Evolutionary conservation across 495 filamentous ascomycete species (phyloP).

Genomic region (Collariella sp.): DNA sequence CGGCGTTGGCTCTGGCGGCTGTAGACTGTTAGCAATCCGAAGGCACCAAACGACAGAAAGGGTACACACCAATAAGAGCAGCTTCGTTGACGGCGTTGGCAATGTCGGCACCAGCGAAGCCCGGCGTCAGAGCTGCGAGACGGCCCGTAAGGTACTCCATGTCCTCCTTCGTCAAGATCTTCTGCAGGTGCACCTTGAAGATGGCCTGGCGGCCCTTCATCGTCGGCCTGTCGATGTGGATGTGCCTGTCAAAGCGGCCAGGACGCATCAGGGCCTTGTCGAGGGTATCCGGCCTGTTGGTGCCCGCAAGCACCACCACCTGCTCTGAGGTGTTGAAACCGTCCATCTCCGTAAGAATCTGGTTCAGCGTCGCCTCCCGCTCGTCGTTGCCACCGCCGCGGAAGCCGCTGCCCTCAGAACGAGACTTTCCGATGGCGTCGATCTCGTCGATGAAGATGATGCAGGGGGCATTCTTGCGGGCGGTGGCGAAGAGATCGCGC

Average conservation of each 20-base stretch:
- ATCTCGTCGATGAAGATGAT: slow-evolving; percentile 99
- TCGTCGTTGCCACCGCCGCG: slow-evolving; percentile 91
- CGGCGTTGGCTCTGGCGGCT: slow-evolving; percentile 77
- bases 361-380: slow-evolving; percentile 91
- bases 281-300: slow-evolving; percentile 86
- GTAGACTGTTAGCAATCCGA: slow-evolving; percentile 1
- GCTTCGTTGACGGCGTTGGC: slow-evolving; percentile 98
- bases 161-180: slow-evolving; percentile 86
- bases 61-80: slow-evolving; percentile 78
- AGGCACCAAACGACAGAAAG: neutral
- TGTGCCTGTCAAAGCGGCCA: slow-evolving; percentile 93
- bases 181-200: slow-evolving; percentile 84
- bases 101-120: slow-evolving; percentile 95
- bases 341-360: slow-evolving; percentile 98
- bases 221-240: slow-evolving; percentile 83
- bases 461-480: slow-evolving; percentile 90
- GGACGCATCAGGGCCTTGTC: slow-evolving; percentile 95
- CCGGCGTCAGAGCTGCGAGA: slow-evolving; percentile 84
- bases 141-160: slow-evolving; percentile 78
- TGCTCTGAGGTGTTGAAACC: slow-evolving; percentile 97
- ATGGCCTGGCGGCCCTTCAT: slow-evolving; percentile 97
- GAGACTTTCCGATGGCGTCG: slow-evolving; percentile 89
- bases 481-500: slow-evolving; percentile 88
- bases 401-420: slow-evolving; percentile 55
- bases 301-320: slow-evolving; percentile 96